Evolutionary conservation across 2,329 filamentous ascomycete species (phyloP), one percentile per base, ranked within the genome.

Genomic region (Purpureocillium takamizusanense): DNA sequence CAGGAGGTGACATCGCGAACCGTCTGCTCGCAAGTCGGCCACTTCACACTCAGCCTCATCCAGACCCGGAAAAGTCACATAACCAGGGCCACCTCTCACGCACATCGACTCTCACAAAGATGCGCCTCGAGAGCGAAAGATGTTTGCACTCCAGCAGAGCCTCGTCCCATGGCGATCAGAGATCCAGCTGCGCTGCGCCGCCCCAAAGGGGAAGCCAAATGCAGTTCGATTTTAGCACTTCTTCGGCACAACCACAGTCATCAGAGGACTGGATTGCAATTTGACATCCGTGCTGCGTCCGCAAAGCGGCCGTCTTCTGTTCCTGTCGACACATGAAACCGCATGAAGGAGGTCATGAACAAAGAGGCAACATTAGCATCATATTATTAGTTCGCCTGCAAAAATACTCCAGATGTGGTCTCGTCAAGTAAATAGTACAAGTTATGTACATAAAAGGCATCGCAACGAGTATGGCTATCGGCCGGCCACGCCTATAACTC

Each of bases 211-310:
- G 49, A 52, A 47, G 48, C 55, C 40, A 48, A 49, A 45, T 55
- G 52, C 51, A 51, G 46, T 61, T 80, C 62, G 57, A 74, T 92
- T 72, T 94, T 77, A 92, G 88, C 88, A 95, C 87, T 87, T 94
- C 87, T 94, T 89, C 86, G 88, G 88, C 89, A 87, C 89, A 92
- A 89, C 79, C 76, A 72, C 79, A 88, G 86, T 83, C 86, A 95
- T 81, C 66, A 62, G 60, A 62, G 63, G 81, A 80, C 81, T 77
- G 77, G 72, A 83, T 90, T 92, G 89, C 80, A 95, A 95, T 95
- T 95, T 95, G 88, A 95, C 88, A 95, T 95, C 86, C 83, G 86
- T 94, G 89, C 89, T 90, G 66, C 49, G 25, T 27, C 16, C 33
- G 21, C 21, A 25, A 25, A 25, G 21, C 21, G 21, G 21, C 21